Conservation (phyloP, 106 monocot genomes). For the Dioscorea dumetorum region DNA sequence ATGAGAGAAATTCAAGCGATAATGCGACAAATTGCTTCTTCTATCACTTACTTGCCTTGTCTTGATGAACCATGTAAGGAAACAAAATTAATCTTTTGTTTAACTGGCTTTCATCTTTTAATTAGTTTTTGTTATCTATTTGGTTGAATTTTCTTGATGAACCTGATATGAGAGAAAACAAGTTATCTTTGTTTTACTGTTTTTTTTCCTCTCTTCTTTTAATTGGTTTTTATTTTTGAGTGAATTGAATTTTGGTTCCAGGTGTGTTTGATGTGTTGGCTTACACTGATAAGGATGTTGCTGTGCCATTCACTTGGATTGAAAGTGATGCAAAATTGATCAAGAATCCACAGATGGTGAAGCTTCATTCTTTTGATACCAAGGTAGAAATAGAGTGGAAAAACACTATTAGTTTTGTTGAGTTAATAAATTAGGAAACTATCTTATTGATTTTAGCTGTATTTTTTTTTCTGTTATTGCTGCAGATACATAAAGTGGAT, state of each 20-base stretch:
- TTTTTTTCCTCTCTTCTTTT: background rate
- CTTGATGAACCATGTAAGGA: slow-evolving; percentile 82
- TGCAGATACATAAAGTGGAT: slow-evolving; percentile 82
- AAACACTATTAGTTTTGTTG: background rate
- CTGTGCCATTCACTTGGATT: slow-evolving; percentile 77
- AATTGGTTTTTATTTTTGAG: background rate
- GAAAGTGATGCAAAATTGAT: slow-evolving; percentile 97
- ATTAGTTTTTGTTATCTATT: background rate
- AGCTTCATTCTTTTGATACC: slow-evolving; percentile 91
- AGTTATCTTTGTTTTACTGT: no score
- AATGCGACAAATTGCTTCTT: slow-evolving; percentile 95
- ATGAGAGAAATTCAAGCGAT: slow-evolving; percentile 99
- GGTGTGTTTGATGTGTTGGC: slow-evolving; percentile 93
- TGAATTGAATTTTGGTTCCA: slow-evolving; percentile 10
- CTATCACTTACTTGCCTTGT: slow-evolving; percentile 94
- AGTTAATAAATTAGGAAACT: background rate
- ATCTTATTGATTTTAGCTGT: background rate
- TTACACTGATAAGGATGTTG: slow-evolving; percentile 81
- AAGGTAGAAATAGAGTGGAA: slow-evolving; percentile 35
- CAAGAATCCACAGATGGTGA: slow-evolving; percentile 93
- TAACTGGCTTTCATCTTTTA: no score
- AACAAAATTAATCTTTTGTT: background rate
- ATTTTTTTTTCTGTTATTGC: background rate
- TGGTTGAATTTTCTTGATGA: slow-evolving; percentile 83
- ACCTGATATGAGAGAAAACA: slow-evolving; percentile 33